Conservation (phyloP, 805 yeast species). For the Isabelozyma rhagii region DNA sequence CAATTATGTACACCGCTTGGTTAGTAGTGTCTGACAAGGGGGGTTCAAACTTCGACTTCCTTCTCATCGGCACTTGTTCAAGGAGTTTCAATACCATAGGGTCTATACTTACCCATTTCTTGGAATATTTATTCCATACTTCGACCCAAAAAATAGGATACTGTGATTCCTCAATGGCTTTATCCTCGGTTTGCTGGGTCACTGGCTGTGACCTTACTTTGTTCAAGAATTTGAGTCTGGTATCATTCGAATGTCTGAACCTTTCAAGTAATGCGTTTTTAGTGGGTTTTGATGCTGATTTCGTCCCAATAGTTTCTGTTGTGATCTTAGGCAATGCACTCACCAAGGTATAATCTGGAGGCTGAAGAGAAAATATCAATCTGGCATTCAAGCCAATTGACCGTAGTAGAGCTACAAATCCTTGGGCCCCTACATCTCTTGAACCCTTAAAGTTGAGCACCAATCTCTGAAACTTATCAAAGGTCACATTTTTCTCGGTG, state of each 20-base stretch:
- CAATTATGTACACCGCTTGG: constrained; percentile 70
- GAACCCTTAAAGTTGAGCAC: constrained; percentile 58
- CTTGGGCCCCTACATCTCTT: constrained; percentile 80
- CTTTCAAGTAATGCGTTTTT: constrained; percentile 7
- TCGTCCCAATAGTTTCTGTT: constrained; percentile 3
- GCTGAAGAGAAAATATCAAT: constrained; percentile 79
- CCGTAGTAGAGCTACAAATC: constrained; percentile 74
- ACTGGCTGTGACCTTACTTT: constrained; percentile 5
- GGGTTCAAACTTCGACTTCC: constrained; percentile 67
- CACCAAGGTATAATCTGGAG: constrained; percentile 71
- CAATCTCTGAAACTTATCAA: constrained; percentile 40
- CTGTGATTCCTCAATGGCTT: constrained; percentile 16
- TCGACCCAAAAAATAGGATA: constrained; percentile 92
- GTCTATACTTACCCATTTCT: constrained; percentile 83
- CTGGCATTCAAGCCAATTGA: constrained; percentile 70
- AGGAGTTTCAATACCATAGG: constrained; percentile 64
- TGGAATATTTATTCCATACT: constrained; percentile 76
- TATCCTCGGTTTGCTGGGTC: background rate
- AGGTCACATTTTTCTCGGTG: constrained; percentile 24
- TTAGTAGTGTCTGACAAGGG: constrained; percentile 57
- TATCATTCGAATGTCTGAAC: constrained; percentile 4
- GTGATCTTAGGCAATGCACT: constrained; percentile 11
- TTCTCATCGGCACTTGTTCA: constrained; percentile 54
- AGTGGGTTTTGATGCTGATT: background rate
- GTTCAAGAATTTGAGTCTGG: constrained; percentile 3